A percentile compares a stretch with the other conserved stretches of the same genome.
Evolutionary conservation across 225 moss, liverwort and hornwort species (phyloP).

Genomic region (Pleurozium schreberi): DNA sequence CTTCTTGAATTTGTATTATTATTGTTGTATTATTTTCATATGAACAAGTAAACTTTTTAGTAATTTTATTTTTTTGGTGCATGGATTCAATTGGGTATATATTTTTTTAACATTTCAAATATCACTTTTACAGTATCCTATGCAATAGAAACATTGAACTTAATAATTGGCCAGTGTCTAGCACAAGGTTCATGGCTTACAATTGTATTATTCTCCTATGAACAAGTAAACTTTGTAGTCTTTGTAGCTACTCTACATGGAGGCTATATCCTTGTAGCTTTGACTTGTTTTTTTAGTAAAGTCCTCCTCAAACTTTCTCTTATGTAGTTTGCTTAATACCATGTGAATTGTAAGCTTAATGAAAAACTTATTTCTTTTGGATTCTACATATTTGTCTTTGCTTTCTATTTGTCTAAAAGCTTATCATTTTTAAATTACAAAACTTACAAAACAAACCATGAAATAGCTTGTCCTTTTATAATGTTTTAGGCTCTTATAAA

Average conservation of each 20-base stretch:
- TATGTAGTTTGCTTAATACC: background rate
- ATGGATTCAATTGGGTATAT: background rate
- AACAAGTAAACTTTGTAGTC: background rate
- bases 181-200: background rate
- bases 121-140: too few species aligned
- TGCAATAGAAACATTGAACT: background rate
- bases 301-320: background rate
- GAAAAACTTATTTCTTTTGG: background rate
- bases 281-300: background rate
- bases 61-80: background rate
- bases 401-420: background rate
- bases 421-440: background rate
- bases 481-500: fast-evolving
- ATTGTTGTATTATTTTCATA: background rate
- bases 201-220: background rate
- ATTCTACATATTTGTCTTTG: background rate
- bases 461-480: background rate
- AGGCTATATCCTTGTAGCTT: background rate
- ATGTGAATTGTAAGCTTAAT: background rate
- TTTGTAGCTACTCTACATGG: background rate
- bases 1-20: background rate
- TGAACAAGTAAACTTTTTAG: fast-evolving
- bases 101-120: background rate
- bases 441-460: background rate
- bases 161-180: fast-evolving